Evolutionary conservation across 139 green algal genomes (phyloP).

Genomic region (Ettlia oleoabundans): DNA sequence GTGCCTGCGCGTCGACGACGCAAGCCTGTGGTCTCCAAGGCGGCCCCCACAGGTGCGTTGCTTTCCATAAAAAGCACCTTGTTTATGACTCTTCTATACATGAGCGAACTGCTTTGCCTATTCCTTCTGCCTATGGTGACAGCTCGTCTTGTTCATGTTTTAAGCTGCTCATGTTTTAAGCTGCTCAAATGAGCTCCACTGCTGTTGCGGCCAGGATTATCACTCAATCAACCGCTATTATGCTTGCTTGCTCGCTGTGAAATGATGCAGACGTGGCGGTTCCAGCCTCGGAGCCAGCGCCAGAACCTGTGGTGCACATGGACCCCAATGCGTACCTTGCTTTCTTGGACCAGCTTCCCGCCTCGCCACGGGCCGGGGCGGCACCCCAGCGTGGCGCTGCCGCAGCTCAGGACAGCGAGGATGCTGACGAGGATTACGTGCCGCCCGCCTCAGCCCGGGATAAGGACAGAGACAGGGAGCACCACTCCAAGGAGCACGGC

Average conservation of each 20-base stretch:
- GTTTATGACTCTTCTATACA: too few species aligned
- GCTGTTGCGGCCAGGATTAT: background rate
- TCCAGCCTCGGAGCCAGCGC: background rate
- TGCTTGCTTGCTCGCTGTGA: background rate
- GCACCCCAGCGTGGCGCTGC: background rate
- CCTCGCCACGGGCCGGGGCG: background rate
- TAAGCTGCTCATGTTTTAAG: background rate
- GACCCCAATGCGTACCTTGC: conserved; percentile 18
- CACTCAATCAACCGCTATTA: background rate
- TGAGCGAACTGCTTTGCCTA: background rate
- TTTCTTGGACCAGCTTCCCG: conserved; percentile 15
- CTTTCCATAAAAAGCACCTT: too few species aligned
- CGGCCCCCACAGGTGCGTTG: conserved; percentile 3
- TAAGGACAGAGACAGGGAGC: background rate
- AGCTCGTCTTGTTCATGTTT: too few species aligned
- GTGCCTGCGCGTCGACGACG: conserved; percentile 1
- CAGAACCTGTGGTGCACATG: background rate
- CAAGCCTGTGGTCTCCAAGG: conserved; percentile 23
- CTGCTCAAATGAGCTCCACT: background rate
- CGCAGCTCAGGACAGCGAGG: background rate
- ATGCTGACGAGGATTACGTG: conserved; percentile 25
- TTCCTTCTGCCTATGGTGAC: background rate
- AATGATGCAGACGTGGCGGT: background rate
- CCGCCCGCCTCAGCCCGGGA: background rate
- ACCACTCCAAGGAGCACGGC: background rate